phyloP scores from a whole-genome alignment of 164 flowering plant genomes.

The Euptelea pleiosperma region DNA sequence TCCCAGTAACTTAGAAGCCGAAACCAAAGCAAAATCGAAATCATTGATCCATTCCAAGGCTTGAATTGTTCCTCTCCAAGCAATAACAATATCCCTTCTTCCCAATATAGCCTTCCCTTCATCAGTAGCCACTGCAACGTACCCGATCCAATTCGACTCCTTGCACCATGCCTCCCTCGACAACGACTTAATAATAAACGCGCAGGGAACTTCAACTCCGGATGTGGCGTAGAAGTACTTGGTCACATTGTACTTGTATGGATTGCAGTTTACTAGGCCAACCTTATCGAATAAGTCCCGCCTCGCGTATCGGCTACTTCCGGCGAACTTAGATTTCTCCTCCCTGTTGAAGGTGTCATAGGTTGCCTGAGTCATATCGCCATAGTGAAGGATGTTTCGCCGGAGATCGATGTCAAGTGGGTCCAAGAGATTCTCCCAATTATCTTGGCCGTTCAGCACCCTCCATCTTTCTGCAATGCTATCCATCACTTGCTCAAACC shows the following conservation, averaged over 20 bases:
- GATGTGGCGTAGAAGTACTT: constrained; percentile 49
- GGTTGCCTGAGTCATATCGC: constrained; percentile 37
- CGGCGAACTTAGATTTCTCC: constrained; percentile 34
- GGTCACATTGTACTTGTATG: constrained; percentile 29
- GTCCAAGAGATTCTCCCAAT: constrained; percentile 53
- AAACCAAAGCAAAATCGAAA: constrained; percentile 27
- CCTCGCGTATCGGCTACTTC: constrained; percentile 34
- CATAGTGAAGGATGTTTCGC: constrained; percentile 42
- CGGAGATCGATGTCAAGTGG: constrained; percentile 63
- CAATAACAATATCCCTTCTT: constrained; percentile 50
- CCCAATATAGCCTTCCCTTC: constrained; percentile 35
- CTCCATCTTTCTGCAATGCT: constrained; percentile 41
- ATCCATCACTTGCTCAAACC: no score
- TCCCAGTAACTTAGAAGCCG: constrained; percentile 29
- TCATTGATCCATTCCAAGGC: constrained; percentile 41
- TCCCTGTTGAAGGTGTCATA: constrained; percentile 40
- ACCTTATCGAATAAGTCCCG: constrained; percentile 26
- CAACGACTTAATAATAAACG: constrained; percentile 33
- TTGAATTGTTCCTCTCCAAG: constrained; percentile 43
- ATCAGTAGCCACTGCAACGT: constrained; percentile 57
- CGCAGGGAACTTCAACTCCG: constrained; percentile 25
- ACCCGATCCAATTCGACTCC: constrained; percentile 56
- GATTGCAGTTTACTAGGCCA: constrained; percentile 21
- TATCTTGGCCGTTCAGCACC: constrained; percentile 38
- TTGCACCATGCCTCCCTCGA: constrained; percentile 41